Evolutionary conservation across 2,329 filamentous ascomycete species (phyloP).

Genomic region (Fusarium camptoceras): DNA sequence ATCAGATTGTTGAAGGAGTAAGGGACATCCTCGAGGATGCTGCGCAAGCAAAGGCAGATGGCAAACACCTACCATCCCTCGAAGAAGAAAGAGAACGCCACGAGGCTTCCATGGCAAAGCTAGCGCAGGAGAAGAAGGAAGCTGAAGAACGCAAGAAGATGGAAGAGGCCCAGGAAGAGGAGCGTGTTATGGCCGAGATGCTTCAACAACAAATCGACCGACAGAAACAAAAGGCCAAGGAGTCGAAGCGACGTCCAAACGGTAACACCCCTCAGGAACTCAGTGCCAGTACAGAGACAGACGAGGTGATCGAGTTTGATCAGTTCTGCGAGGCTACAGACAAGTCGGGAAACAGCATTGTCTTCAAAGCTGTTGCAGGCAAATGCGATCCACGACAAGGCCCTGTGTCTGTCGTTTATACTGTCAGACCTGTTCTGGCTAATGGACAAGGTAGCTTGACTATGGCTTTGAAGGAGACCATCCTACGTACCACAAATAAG

Average conservation of each 20-base stretch:
- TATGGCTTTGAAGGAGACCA: conserved; percentile 80
- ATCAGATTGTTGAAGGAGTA: conserved; percentile 75
- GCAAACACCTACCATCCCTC: conserved; percentile 82
- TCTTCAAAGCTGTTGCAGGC: conserved; percentile 78
- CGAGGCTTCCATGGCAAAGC: conserved; percentile 75
- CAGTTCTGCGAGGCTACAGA: conserved; percentile 73
- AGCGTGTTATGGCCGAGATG: conserved; percentile 76
- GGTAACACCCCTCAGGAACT: conserved; percentile 45
- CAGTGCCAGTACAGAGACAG: conserved; percentile 46
- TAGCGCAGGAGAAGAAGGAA: conserved; percentile 67
- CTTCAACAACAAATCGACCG: conserved; percentile 78
- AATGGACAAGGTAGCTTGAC: conserved; percentile 67
- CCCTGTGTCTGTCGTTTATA: conserved; percentile 74
- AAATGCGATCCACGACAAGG: conserved; percentile 75
- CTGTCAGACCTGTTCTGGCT: conserved; percentile 75
- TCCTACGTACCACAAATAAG: conserved; percentile 67
- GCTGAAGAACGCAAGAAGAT: conserved; percentile 64
- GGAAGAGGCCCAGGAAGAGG: conserved; percentile 73
- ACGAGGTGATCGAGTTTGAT: conserved; percentile 70
- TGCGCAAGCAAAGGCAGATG: conserved; percentile 79
- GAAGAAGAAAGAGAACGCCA: conserved; percentile 90
- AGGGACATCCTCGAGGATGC: conserved; percentile 87
- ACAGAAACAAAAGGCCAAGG: conserved; percentile 72
- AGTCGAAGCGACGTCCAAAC: conserved; percentile 68
- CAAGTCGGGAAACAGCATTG: conserved; percentile 69